These are phyloP conservation scores for Candida maesae DNA, from an alignment of 805 yeast genomes.

Conservation along the genomic window DNA sequence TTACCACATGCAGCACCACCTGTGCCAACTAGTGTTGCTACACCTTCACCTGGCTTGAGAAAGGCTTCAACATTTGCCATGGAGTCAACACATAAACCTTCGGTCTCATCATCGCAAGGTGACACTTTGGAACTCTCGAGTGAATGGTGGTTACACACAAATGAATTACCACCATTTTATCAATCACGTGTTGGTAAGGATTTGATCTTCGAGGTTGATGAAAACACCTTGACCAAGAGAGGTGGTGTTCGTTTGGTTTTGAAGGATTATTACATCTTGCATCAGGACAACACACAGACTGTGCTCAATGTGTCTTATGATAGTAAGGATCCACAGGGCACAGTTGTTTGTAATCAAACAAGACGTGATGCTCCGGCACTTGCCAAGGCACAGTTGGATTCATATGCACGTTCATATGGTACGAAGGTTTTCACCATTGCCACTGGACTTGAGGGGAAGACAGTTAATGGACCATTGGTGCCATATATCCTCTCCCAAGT, in stretches of 20 bases:
- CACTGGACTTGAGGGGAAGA: slow-evolving; percentile 28
- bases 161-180: slow-evolving; percentile 54
- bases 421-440: slow-evolving; percentile 45
- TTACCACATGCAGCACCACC: slow-evolving; percentile 9
- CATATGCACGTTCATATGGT: slow-evolving; percentile 50
- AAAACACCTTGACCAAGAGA: slow-evolving; percentile 50
- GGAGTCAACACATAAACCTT: slow-evolving; percentile 7
- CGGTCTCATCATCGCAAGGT: slow-evolving; percentile 9
- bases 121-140: slow-evolving; percentile 33
- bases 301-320: slow-evolving; percentile 57
- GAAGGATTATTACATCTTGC: slow-evolving; percentile 68
- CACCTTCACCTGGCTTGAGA: slow-evolving; percentile 10
- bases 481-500: slow-evolving; percentile 34
- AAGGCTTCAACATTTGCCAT: slow-evolving; percentile 20
- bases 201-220: slow-evolving; percentile 63
- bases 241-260: slow-evolving; percentile 43
- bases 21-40: slow-evolving; percentile 8
- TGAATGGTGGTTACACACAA: slow-evolving; percentile 63
- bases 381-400: slow-evolving; percentile 44
- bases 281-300: slow-evolving; percentile 68
- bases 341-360: slow-evolving; percentile 36
- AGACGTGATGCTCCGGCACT: slow-evolving; percentile 41
- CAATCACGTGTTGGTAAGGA: slow-evolving; percentile 41
- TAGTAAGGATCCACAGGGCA: slow-evolving; percentile 46
- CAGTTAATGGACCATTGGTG: slow-evolving; percentile 29